Evolutionary conservation across 2,329 filamentous ascomycete genomes (phyloP).

Genomic region (Talaromyces albobiverticillius): DNA sequence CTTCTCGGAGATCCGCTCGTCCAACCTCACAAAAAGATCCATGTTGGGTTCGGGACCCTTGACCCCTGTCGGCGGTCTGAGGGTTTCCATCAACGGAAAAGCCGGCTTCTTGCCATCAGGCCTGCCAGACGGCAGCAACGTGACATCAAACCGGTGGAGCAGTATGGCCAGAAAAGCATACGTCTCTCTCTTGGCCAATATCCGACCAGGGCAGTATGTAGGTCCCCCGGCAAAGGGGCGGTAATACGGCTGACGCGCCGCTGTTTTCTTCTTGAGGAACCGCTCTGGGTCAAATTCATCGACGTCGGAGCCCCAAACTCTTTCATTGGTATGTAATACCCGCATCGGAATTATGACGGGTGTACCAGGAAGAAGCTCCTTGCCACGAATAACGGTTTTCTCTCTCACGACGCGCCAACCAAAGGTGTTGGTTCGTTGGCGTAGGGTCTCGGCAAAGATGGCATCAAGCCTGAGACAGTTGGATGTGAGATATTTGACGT

Average conservation of each 20-base stretch:
- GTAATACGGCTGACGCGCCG: constrained; percentile 3
- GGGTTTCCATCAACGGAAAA: constrained; percentile 5
- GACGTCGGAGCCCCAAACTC: not conserved
- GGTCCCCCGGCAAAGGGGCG: constrained; percentile 1
- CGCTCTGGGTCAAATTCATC: not conserved
- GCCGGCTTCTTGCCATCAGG: not conserved
- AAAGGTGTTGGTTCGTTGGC: not conserved
- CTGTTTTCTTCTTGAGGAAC: not conserved
- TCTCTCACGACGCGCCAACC: constrained; percentile 1
- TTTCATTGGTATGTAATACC: not conserved
- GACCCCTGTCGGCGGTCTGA: not conserved
- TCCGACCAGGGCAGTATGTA: not conserved
- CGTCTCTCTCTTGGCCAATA: constrained; percentile 1
- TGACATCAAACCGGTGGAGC: not conserved
- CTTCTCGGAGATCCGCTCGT: constrained; percentile 2
- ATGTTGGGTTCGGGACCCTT: not conserved
- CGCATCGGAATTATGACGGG: constrained; percentile 1
- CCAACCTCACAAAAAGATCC: constrained; percentile 1
- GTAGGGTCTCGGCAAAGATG: not conserved
- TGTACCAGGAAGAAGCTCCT: constrained; percentile 3
- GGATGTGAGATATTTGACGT: not conserved
- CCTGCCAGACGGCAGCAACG: not conserved
- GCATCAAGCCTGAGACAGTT: not conserved
- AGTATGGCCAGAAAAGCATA: constrained; percentile 5
- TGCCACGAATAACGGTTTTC: not conserved